Conservation (phyloP, 2,329 filamentous ascomycete species). For the Arachnomyces sp. region DNA sequence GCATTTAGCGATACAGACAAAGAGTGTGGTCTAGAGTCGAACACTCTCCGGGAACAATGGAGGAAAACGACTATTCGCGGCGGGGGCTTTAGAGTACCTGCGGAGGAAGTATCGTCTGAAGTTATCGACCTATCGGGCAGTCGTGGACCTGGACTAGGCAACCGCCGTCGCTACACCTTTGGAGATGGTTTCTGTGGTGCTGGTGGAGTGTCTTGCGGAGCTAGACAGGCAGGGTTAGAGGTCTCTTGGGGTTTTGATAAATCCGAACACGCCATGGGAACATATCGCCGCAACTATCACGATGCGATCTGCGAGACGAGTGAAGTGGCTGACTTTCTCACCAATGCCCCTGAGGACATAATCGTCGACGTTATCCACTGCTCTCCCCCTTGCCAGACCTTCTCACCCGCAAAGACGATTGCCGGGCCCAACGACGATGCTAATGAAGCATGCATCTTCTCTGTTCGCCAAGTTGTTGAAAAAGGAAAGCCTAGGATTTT, state of each 20-base stretch:
- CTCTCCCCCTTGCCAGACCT: constrained; percentile 70
- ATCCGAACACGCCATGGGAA: constrained; percentile 46
- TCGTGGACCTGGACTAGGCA: constrained; percentile 20
- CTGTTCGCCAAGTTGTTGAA: constrained; percentile 45
- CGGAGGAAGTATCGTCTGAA: not conserved
- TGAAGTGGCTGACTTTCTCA: constrained; percentile 40
- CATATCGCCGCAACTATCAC: constrained; percentile 53
- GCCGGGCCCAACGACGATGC: constrained; percentile 51
- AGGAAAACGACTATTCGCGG: constrained; percentile 24
- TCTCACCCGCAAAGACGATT: constrained; percentile 62
- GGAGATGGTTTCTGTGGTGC: constrained; percentile 67
- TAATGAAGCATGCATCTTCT: constrained; percentile 53
- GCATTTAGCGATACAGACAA: constrained; percentile 22
- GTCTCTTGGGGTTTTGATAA: constrained; percentile 59
- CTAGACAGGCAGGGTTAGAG: constrained; percentile 49
- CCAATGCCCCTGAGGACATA: constrained; percentile 22
- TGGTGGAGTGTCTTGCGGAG: constrained; percentile 62
- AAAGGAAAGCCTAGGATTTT: constrained; percentile 57
- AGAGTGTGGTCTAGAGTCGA: constrained; percentile 8
- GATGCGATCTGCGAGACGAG: constrained; percentile 24
- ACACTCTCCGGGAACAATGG: constrained; percentile 24
- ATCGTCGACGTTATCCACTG: constrained; percentile 63
- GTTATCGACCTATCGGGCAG: constrained; percentile 17
- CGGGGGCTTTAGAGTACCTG: constrained; percentile 15
- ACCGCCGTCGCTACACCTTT: constrained; percentile 49